A percentile compares a stretch with the other conserved stretches of the same genome.
These are phyloP conservation scores for Termitomyces sp. DNA, from an alignment of 768 basidiomycete species.

Conservation along the genomic window DNA sequence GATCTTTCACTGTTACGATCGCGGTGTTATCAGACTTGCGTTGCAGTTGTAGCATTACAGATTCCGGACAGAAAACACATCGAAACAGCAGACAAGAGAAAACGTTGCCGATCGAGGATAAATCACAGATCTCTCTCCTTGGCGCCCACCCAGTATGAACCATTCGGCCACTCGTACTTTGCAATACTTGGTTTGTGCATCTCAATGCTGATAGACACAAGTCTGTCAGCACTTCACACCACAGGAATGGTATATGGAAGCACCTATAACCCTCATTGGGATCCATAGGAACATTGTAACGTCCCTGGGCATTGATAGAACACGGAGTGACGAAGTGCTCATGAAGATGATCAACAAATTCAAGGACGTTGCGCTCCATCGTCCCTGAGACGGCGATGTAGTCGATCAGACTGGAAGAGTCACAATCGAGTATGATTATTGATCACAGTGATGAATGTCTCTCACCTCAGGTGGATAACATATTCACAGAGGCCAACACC, in stretches of 20 bases:
- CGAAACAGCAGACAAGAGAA: neutral
- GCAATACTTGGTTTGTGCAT: constrained; percentile 79
- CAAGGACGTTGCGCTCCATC: constrained; percentile 93
- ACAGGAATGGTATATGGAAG: constrained; percentile 9
- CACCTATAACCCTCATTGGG: constrained; percentile 77
- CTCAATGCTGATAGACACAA: constrained; percentile 59
- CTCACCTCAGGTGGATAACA: constrained; percentile 74
- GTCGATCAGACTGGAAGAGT: constrained; percentile 66
- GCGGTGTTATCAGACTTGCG: neutral
- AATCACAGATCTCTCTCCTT: constrained; percentile 3
- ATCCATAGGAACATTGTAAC: constrained; percentile 82
- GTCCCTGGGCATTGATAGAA: constrained; percentile 77
- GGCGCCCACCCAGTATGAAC: constrained; percentile 66
- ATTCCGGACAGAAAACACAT: neutral
- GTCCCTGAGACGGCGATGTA: constrained; percentile 88
- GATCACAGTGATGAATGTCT: neutral
- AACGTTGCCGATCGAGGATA: neutral
- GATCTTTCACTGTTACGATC: neutral
- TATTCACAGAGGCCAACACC: constrained; percentile 93
- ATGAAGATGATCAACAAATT: constrained; percentile 87
- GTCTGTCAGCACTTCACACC: neutral
- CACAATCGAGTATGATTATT: neutral
- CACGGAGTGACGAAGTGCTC: constrained; percentile 90
- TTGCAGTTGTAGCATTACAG: neutral
- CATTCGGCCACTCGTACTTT: constrained; percentile 82